Percentiles rank a stretch among this genome's conserved stretches.
These are phyloP conservation scores for Balamuthia mandrillaris DNA, from an alignment of 208 protist species.

Conservation along the genomic window DNA sequence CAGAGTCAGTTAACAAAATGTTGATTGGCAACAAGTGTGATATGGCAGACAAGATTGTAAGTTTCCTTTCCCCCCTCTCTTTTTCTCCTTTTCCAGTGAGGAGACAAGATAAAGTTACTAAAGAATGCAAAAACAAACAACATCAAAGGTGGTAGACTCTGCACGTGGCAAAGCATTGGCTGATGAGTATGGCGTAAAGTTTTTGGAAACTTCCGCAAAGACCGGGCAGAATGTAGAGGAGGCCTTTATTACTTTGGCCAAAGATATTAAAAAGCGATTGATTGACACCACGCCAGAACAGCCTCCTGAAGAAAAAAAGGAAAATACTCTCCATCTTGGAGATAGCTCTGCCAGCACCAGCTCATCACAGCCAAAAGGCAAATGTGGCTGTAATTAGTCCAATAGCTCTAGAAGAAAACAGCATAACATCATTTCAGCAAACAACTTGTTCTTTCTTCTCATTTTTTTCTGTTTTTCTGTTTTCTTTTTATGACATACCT, in stretches of 20 bases:
- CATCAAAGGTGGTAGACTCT: constrained; percentile 33
- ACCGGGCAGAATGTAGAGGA: constrained; percentile 74
- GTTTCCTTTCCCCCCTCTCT: background rate
- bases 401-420: too few relatives aligned
- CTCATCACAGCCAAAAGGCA: too few relatives aligned
- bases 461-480: too few relatives aligned
- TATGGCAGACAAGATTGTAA: constrained; percentile 70
- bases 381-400: too few relatives aligned
- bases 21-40: constrained; percentile 86
- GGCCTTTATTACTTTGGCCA: constrained; percentile 73
- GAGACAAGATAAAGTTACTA: background rate
- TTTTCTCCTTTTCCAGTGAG: background rate
- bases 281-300: constrained; percentile 24
- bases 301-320: background rate
- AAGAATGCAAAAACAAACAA: background rate
- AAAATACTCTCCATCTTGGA: too few relatives aligned
- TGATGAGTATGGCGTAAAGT: constrained; percentile 70
- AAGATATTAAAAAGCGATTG: constrained; percentile 63
- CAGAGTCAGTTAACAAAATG: constrained; percentile 83
- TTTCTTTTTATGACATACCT: too few relatives aligned
- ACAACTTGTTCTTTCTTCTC: too few relatives aligned
- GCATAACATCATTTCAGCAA: too few relatives aligned
- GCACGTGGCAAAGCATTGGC: constrained; percentile 66
- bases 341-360: too few relatives aligned
- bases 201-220: constrained; percentile 78